Percentiles rank a stretch among this genome's conserved stretches.
These are phyloP conservation scores for Phaeosphaeriaceae sp. DNA, from an alignment of 2,329 filamentous ascomycete species.

Conservation along the genomic window DNA sequence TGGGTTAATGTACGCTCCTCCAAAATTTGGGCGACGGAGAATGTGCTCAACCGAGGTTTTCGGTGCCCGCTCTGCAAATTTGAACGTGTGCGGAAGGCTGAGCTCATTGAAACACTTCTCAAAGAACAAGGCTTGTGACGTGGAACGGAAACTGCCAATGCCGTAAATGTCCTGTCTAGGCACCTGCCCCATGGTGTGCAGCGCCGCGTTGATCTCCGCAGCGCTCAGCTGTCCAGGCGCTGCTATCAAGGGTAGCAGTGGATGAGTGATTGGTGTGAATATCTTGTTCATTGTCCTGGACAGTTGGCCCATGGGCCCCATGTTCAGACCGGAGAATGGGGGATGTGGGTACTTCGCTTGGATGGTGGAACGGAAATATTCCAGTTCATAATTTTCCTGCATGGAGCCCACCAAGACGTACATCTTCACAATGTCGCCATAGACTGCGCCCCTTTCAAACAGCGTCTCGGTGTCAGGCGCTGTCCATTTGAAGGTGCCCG, in stretches of 20 bases:
- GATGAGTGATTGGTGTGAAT: slow-evolving; percentile 88
- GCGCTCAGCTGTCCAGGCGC: slow-evolving; percentile 86
- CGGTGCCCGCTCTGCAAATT: slow-evolving; percentile 74
- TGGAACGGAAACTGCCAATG: slow-evolving; percentile 76
- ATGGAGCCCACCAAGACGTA: slow-evolving; percentile 82
- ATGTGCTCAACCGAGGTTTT: slow-evolving; percentile 74
- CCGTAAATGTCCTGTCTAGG: slow-evolving; percentile 83
- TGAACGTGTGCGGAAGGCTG: slow-evolving; percentile 84
- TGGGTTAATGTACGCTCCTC: slow-evolving; percentile 82
- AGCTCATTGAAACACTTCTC: slow-evolving; percentile 71
- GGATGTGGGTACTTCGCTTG: slow-evolving; percentile 74
- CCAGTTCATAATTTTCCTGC: slow-evolving; percentile 88
- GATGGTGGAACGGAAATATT: slow-evolving; percentile 84
- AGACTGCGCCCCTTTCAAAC: slow-evolving; percentile 74
- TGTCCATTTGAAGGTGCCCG: slow-evolving; percentile 83
- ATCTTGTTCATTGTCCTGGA: slow-evolving; percentile 85
- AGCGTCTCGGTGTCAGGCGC: slow-evolving; percentile 74
- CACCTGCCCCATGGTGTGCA: slow-evolving; percentile 81
- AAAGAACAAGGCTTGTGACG: slow-evolving; percentile 82
- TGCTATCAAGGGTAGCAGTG: slow-evolving; percentile 81
- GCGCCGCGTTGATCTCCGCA: slow-evolving; percentile 81
- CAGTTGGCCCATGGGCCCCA: slow-evolving; percentile 85
- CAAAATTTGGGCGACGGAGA: slow-evolving; percentile 77
- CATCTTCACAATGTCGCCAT: slow-evolving; percentile 90
- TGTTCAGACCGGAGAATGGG: slow-evolving; percentile 83